Conservation (phyloP, 2,329 filamentous ascomycete species). For the Camptophora hylomeconis region DNA sequence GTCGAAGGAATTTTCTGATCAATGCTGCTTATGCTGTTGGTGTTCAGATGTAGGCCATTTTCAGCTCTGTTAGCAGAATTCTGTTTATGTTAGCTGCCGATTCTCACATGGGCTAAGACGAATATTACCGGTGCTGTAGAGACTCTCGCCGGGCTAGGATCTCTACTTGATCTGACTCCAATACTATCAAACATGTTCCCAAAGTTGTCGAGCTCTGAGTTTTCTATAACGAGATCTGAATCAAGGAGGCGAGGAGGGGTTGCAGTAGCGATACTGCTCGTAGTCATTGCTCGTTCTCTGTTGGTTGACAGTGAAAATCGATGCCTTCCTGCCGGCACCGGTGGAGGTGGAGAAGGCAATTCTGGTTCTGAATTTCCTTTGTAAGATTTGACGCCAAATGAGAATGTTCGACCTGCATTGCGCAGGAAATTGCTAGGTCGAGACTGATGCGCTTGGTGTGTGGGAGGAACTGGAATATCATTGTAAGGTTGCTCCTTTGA, state of each 20-base stretch:
- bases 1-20: too few relatives aligned
- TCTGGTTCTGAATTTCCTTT: constrained; percentile 22
- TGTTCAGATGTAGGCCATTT: too few relatives aligned
- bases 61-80: too few relatives aligned
- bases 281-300: constrained; percentile 36
- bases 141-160: too few relatives aligned
- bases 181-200: constrained; percentile 40
- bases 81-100: constrained; percentile 1
- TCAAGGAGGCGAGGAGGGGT: constrained; percentile 39
- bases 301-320: constrained; percentile 11
- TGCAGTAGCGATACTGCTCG: constrained; percentile 38
- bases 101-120: background rate
- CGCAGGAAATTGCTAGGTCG: constrained; percentile 26
- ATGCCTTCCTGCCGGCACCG: constrained; percentile 3
- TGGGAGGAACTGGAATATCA: constrained; percentile 29
- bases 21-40: too few relatives aligned
- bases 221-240: constrained; percentile 27
- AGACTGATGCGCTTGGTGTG: constrained; percentile 21
- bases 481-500: constrained; percentile 24
- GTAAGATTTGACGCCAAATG: constrained; percentile 40
- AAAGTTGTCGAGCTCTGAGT: constrained; percentile 31
- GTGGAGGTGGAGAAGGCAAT: constrained; percentile 13
- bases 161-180: constrained; percentile 20
- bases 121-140: too few relatives aligned
- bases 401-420: constrained; percentile 39